Percentiles rank a stretch among this genome's conserved stretches.
Conservation (phyloP, 2,329 filamentous ascomycete species). For the Xylaria sp. region DNA sequence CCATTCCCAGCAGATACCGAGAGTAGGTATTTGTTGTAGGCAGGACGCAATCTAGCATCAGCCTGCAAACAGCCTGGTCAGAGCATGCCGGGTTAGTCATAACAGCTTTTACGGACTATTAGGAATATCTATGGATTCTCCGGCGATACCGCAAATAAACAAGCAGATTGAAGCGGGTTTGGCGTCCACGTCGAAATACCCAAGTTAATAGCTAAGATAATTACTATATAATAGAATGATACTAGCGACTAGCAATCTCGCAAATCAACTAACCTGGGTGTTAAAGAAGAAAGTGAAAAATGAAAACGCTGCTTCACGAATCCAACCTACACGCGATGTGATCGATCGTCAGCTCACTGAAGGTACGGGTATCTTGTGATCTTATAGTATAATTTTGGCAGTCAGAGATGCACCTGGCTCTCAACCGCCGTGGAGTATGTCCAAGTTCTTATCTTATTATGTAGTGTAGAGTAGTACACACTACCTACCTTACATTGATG, state of each 20-base stretch:
- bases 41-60: background rate
- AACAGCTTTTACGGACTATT: background rate
- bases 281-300: background rate
- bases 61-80: slow-evolving; percentile 3
- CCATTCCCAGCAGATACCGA: background rate
- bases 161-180: background rate
- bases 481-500: background rate
- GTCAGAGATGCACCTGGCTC: slow-evolving; percentile 29
- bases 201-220: too few relatives aligned
- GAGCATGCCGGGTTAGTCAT: background rate
- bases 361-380: background rate
- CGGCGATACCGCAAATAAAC: background rate
- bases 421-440: background rate
- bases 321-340: background rate
- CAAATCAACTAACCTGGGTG: slow-evolving; percentile 9
- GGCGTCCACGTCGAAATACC: too few relatives aligned
- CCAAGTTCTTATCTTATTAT: background rate
- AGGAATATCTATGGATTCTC: background rate
- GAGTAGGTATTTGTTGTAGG: background rate
- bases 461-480: background rate
- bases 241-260: background rate
- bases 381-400: background rate
- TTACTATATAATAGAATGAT: background rate
- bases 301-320: background rate
- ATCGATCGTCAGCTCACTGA: slow-evolving; percentile 4